Evolutionary conservation across 2,329 filamentous ascomycete species (phyloP).

Genomic region (Drechslerella coelobrocha): DNA sequence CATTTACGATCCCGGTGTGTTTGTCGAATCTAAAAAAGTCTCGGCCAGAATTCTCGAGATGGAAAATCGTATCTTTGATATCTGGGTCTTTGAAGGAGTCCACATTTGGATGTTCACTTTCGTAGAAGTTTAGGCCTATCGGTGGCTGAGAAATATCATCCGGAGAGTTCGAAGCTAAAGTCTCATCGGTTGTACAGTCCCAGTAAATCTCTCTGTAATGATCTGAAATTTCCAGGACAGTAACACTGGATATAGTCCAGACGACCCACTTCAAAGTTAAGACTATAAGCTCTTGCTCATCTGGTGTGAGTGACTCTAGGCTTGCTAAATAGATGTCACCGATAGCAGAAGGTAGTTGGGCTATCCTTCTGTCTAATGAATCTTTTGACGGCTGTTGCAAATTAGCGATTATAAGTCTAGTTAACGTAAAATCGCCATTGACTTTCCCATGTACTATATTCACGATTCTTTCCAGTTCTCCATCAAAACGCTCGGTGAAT

Average conservation of each 20-base stretch:
- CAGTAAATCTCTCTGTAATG: slow-evolving; percentile 30
- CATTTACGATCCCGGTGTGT: slow-evolving; percentile 7
- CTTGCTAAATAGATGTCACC: slow-evolving; percentile 38
- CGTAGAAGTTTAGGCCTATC: not conserved
- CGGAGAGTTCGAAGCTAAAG: too few relatives aligned
- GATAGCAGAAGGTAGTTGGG: slow-evolving; percentile 22
- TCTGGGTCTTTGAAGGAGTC: too few relatives aligned
- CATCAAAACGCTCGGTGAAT: slow-evolving; percentile 3
- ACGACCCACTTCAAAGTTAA: slow-evolving; percentile 31
- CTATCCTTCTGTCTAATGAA: slow-evolving; percentile 22
- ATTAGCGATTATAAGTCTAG: slow-evolving; percentile 29
- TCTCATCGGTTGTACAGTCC: too few relatives aligned
- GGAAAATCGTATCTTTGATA: slow-evolving; percentile 30
- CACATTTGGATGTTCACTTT: too few relatives aligned
- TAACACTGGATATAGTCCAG: slow-evolving; percentile 24
- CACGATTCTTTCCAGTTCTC: slow-evolving; percentile 23
- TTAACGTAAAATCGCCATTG: slow-evolving; percentile 40
- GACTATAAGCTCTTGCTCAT: slow-evolving; percentile 32
- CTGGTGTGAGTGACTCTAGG: slow-evolving; percentile 28
- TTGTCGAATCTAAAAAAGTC: slow-evolving; percentile 30
- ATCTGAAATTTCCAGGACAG: slow-evolving; percentile 35
- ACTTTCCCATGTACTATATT: slow-evolving; percentile 28
- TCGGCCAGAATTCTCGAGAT: slow-evolving; percentile 8
- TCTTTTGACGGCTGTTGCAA: slow-evolving; percentile 35
- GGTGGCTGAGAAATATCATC: too few relatives aligned